Evolutionary conservation across 345 rosid genomes (phyloP).

Genomic region (Salix purpurea): DNA sequence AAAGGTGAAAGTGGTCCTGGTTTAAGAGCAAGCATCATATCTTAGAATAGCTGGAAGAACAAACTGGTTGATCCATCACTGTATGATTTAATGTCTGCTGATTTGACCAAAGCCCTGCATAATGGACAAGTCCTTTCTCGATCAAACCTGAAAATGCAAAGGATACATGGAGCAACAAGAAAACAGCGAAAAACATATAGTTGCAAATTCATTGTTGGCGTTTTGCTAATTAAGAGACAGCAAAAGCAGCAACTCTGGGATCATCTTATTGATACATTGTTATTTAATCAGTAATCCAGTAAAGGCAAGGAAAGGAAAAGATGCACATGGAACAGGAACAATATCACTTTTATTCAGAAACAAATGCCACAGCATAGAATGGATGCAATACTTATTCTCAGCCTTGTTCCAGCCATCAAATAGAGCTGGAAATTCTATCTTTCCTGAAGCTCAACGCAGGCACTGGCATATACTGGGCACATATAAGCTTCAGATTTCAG

Average conservation of each 20-base stretch:
- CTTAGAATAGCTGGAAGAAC: constrained; percentile 49
- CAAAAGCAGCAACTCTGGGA: background rate
- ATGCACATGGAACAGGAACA: background rate
- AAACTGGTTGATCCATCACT: constrained; percentile 59
- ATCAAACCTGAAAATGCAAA: constrained; percentile 48
- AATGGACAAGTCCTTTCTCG: constrained; percentile 66
- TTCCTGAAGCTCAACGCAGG: background rate
- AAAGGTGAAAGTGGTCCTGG: background rate
- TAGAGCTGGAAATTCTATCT: background rate
- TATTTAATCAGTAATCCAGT: background rate
- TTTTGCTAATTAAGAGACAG: background rate
- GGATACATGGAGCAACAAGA: background rate
- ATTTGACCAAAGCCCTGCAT: constrained; percentile 53
- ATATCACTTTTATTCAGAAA: background rate
- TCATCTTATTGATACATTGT: background rate
- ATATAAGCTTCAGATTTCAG: background rate
- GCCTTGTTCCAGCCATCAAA: background rate
- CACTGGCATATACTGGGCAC: background rate
- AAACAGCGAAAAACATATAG: background rate
- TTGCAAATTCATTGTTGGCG: background rate
- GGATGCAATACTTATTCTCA: background rate
- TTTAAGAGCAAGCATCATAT: background rate
- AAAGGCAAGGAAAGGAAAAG: background rate
- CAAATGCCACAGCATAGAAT: background rate
- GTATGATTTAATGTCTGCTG: constrained; percentile 42